Conservation (phyloP, 768 basidiomycete species). For the Agaricus bisporus region DNA sequence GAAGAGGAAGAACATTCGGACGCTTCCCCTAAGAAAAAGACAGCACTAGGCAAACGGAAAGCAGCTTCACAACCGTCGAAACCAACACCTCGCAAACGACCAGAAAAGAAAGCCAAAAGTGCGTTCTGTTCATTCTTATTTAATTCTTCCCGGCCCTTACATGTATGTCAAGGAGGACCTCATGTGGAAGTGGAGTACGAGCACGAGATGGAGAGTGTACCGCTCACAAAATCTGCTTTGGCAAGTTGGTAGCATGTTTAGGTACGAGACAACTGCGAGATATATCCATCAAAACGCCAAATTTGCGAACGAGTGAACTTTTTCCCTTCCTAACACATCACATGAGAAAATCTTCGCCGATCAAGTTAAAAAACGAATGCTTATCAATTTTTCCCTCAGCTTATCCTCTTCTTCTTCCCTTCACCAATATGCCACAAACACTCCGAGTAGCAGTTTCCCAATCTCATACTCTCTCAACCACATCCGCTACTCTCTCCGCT, state of each 20-base stretch:
- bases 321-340: not conserved
- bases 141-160: not conserved
- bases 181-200: slow-evolving; percentile 96
- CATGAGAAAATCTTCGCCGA: too few relatives aligned
- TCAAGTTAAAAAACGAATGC: too few relatives aligned
- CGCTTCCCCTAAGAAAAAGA: slow-evolving; percentile 28
- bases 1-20: slow-evolving; percentile 13
- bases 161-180: slow-evolving; percentile 50
- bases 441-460: not conserved
- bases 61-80: slow-evolving; percentile 38
- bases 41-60: slow-evolving; percentile 66
- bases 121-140: slow-evolving; percentile 20
- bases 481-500: not conserved
- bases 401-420: too few relatives aligned
- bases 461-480: not conserved
- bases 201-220: slow-evolving; percentile 74
- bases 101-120: slow-evolving; percentile 59
- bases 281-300: not conserved
- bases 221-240: slow-evolving; percentile 44
- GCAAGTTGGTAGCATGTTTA: slow-evolving; percentile 42
- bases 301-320: not conserved
- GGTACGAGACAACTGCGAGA: not conserved
- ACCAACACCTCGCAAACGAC: slow-evolving; percentile 39
- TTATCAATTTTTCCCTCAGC: not conserved
- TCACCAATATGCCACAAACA: not conserved